Conservation (phyloP, 2,329 filamentous ascomycete genomes). For the Cladosporium colombiae region DNA sequence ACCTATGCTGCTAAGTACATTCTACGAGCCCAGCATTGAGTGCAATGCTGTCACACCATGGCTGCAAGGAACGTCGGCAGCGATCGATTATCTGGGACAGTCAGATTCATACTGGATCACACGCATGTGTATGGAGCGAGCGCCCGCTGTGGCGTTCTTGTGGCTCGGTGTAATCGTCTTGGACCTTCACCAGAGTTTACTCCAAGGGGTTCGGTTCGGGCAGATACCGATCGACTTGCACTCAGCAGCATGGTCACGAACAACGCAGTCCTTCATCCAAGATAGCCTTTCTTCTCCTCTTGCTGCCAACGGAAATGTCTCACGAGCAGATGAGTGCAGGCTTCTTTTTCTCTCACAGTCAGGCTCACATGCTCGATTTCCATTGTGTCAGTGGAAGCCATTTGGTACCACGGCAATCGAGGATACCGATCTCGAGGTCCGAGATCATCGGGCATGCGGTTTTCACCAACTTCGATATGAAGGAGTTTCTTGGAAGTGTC, state of each 20-base stretch:
- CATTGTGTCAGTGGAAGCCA: neutral
- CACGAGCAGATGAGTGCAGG: neutral
- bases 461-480: neutral
- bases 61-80: neutral
- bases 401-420: neutral
- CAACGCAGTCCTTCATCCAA: neutral
- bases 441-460: neutral
- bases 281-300: neutral
- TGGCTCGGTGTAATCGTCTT: neutral
- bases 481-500: neutral
- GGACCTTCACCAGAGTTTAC: neutral
- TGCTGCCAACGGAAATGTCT: neutral
- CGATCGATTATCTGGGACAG: neutral
- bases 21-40: constrained; percentile 1
- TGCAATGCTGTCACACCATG: constrained; percentile 1
- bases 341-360: neutral
- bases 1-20: constrained; percentile 2
- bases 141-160: neutral
- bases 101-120: neutral
- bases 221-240: neutral
- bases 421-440: neutral
- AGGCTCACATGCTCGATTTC: neutral
- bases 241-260: neutral
- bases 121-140: neutral
- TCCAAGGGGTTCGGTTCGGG: neutral